Conservation (phyloP, 768 basidiomycete genomes). For the Boletellus sp. region DNA sequence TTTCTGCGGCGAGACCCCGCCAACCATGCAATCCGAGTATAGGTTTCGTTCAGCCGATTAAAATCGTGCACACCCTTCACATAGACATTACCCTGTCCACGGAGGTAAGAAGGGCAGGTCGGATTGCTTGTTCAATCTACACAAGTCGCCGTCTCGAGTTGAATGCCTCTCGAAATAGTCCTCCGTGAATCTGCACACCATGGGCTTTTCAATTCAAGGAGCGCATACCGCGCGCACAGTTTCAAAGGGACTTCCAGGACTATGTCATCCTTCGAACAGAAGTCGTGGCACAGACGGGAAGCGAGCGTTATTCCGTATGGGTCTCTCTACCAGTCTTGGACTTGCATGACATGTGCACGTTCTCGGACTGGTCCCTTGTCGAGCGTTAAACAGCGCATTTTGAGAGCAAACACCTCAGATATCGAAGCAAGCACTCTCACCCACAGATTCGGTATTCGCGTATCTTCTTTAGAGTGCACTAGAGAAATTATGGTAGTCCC, state of each 20-base stretch:
- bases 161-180: too few relatives aligned
- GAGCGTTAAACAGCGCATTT: too few relatives aligned
- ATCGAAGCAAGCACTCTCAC: constrained; percentile 9
- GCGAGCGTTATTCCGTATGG: too few relatives aligned
- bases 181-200: too few relatives aligned
- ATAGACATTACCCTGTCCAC: constrained; percentile 66
- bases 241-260: too few relatives aligned
- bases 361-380: too few relatives aligned
- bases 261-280: too few relatives aligned
- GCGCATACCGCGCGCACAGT: not conserved
- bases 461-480: not conserved
- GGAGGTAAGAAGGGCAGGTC: constrained; percentile 51
- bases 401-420: not conserved
- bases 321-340: too few relatives aligned
- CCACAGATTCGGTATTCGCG: not conserved
- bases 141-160: not conserved
- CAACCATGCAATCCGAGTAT: constrained; percentile 42
- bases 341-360: too few relatives aligned
- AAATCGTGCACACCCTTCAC: constrained; percentile 60
- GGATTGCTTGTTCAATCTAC: constrained; percentile 39
- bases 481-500: not conserved
- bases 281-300: too few relatives aligned
- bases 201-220: not conserved
- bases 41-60: constrained; percentile 52
- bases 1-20: constrained; percentile 33